Percentiles rank a stretch among this genome's conserved stretches.
Evolutionary conservation across 73 alveolate genomes (phyloP).

Genomic region (Symbiodinium pilosum): DNA sequence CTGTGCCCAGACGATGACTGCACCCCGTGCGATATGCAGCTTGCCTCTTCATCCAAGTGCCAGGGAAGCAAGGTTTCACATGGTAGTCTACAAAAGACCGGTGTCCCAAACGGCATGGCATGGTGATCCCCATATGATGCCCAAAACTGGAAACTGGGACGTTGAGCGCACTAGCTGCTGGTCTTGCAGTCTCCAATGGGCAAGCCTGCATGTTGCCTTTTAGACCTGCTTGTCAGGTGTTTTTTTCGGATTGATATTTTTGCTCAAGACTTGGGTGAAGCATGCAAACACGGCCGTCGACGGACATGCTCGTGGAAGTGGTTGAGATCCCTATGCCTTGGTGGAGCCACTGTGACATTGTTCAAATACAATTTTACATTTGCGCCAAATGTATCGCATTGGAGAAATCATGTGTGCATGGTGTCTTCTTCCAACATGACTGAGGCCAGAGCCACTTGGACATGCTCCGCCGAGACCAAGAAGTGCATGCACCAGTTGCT

Average conservation of each 20-base stretch:
- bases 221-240: neutral
- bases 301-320: slow-evolving; percentile 3
- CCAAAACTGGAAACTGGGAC: no score
- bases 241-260: neutral
- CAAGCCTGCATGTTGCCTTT: no score
- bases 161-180: no score
- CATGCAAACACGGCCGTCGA: neutral
- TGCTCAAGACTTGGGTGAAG: slow-evolving; percentile 18
- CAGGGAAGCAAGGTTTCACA: no score
- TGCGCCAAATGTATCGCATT: no score
- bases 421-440: no score
- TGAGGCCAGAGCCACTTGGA: slow-evolving; percentile 6
- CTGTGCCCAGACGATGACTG: slow-evolving; percentile 80
- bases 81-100: no score
- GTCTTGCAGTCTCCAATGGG: no score
- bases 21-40: slow-evolving; percentile 67
- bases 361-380: no score
- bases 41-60: neutral
- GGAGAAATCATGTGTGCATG: no score
- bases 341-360: slow-evolving; percentile 22
- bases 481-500: neutral
- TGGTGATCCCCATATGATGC: no score
- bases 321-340: slow-evolving; percentile 10
- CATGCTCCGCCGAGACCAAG: neutral
- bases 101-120: no score